Evolutionary conservation across 1,139 yeast genomes (phyloP), one percentile per base, ranked within the genome.

Genomic region (Hemisphaericaspora lyxosophila): DNA sequence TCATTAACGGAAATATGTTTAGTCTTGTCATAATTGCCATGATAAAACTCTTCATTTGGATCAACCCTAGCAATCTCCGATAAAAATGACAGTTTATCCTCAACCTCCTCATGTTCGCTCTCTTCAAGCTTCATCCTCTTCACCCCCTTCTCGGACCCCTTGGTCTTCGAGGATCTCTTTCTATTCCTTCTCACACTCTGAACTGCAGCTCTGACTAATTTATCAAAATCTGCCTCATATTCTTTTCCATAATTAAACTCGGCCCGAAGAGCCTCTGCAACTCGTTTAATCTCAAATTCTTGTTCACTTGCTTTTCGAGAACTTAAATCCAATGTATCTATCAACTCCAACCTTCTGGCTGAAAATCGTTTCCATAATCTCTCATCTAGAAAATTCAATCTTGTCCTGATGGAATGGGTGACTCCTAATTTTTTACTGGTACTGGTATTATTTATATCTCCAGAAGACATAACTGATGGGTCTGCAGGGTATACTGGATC

Each of bases 251-350:
- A 90, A 12, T 80, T 78, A 53, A 87, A 92, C 62, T 92, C 97
- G 2, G 69, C 64, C 48, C 95, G 67, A 36, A 92, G 66, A 6
- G 81, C 73, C 41, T 79, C 78, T 0, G 97, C 96, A 26, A 94
- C 94, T 37, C 76, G 73, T 36, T 73, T 70, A 35, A 92, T 88
- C 49, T 85, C 83, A 23, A 74, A 79, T 49, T 90, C 97, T 59
- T 92, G 97, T 57, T 92, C 97, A 40, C 90, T 80, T 1, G 97
- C 97, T 64, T 89, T 90, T 45, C 80, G 79, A 20, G 82, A 74
- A 47, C 90, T 80, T 40, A 92, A 67, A 38, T 82, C 84, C 49
- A 88, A 70, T 15, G 85, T 77, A 57, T 90, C 97, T 29, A 92
- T 92, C 40, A 92, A 70, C 60, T 89, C 96, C 29, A 92, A 68